A percentile compares a stretch with the other conserved stretches of the same genome.
These are phyloP conservation scores for Malus sieversii DNA, from an alignment of 306 rosid species.

Conservation along the genomic window DNA sequence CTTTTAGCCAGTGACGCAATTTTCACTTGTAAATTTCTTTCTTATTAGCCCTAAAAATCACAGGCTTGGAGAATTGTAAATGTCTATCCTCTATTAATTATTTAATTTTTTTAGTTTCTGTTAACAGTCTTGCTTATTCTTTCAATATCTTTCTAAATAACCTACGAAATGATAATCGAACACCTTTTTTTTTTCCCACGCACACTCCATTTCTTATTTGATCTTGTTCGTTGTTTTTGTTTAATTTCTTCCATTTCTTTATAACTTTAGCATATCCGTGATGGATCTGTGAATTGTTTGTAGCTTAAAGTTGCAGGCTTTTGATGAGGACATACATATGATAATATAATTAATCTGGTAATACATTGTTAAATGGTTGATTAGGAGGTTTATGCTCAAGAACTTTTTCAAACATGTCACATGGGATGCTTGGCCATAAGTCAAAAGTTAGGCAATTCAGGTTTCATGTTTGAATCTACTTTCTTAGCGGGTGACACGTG, in stretches of 20 bases:
- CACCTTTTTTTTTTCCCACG: background rate
- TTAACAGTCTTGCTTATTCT: background rate
- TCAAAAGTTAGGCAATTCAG: background rate
- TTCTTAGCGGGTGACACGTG: background rate
- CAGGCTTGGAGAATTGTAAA: conserved; percentile 42
- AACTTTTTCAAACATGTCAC: conserved; percentile 5
- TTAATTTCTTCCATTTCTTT: background rate
- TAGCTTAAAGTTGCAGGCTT: background rate
- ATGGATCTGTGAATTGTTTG: background rate
- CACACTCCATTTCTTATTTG: background rate
- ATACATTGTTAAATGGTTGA: no score
- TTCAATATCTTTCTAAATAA: background rate
- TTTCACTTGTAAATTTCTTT: conserved; percentile 23
- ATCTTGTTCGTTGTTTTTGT: background rate
- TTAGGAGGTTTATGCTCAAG: background rate
- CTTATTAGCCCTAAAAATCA: conserved; percentile 14
- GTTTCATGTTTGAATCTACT: background rate
- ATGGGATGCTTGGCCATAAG: conserved; percentile 18
- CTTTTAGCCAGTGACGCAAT: conserved; percentile 8
- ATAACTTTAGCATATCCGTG: background rate
- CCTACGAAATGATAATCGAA: background rate
- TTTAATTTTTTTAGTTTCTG: conserved; percentile 3
- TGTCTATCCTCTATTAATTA: background rate
- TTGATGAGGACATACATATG: background rate
- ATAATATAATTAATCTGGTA: background rate